Evolutionary conservation across 352 stramenopile genomes (phyloP), one percentile per base, ranked within the genome.

Genomic region (Pythium sp.): DNA sequence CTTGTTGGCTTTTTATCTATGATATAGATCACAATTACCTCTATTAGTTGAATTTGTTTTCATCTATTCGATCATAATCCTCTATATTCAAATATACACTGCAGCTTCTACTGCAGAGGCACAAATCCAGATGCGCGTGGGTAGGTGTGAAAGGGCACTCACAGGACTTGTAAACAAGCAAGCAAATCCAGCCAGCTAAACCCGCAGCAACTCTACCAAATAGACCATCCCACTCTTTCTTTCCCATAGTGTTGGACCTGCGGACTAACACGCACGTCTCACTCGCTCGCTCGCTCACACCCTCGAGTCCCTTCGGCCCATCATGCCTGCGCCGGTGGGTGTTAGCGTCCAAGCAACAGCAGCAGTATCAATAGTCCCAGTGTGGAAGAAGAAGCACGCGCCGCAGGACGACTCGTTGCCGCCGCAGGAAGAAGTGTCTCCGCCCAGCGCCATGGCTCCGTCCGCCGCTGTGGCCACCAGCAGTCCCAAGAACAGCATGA

Each of bases 181-280:
- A 20, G 49, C 49, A 49, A 49, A 49, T 49, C 43, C 43, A 49
- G 43, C 43, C 43, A 49, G 43, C 43, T 49, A 49, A 49, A 20
- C 41, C 4, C 36, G 9, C 36, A 43, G 41, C 43, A 49, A 22
- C 43, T 49, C 43, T 49, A 22, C 43, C 38, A 47, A 47, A n/a
- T 4, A 47, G 41, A n/a, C 41, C 41, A 49, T 49, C 43, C 43
- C 43, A 49, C 43, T 49, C 43, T 49, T 49, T 57, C 2, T 57
- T 57, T 28, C 49, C 49, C 49, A 32, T 18, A 57, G 49, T 57
- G 49, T 57, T 57, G 22, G 49, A 57, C 49, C 49, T 57, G 49
- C 49, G 9, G 11, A 6, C 49, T 32, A 32, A 30, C 49, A 57
- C 49, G 22, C n/a, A 26, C 26, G 49, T 57, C n/a, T 57, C 43